These are phyloP conservation scores for Nannochloropsis gaditana DNA, from an alignment of 108 stramenopile species.

Conservation along the genomic window DNA sequence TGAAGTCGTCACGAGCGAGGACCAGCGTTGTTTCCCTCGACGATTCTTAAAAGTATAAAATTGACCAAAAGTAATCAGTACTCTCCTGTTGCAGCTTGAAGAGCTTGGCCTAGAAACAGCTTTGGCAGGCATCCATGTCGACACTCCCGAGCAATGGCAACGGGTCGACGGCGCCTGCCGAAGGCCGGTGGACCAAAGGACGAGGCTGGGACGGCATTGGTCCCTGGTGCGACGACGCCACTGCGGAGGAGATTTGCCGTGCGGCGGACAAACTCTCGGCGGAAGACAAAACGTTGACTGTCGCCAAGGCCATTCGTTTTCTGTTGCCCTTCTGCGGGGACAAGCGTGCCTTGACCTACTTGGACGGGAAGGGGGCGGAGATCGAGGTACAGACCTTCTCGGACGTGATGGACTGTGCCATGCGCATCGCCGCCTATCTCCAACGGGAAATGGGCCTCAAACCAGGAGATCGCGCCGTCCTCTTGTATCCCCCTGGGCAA, in stretches of 20 bases:
- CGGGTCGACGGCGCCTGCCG: neutral
- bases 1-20: no score
- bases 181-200: neutral
- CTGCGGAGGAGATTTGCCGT: neutral
- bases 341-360: slow-evolving; percentile 30
- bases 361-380: slow-evolving; percentile 33
- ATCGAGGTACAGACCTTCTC: slow-evolving; percentile 31
- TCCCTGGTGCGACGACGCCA: neutral
- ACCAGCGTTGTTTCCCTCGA: no score
- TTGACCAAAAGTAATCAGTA: no score
- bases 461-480: slow-evolving; percentile 68
- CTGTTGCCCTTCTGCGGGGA: slow-evolving; percentile 16
- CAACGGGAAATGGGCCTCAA: slow-evolving; percentile 26
- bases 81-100: no score
- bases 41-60: no score
- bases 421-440: slow-evolving; percentile 34
- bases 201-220: slow-evolving; percentile 8
- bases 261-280: slow-evolving; percentile 8
- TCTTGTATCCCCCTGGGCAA: slow-evolving; percentile 92
- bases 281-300: neutral
- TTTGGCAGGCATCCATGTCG: no score
- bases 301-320: neutral
- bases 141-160: neutral
- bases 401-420: slow-evolving; percentile 22
- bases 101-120: no score